Percentiles rank a stretch among this genome's conserved stretches.
These are phyloP conservation scores for Neofusicoccum sp. DNA, from an alignment of 2,329 filamentous ascomycete species.

Conservation along the genomic window DNA sequence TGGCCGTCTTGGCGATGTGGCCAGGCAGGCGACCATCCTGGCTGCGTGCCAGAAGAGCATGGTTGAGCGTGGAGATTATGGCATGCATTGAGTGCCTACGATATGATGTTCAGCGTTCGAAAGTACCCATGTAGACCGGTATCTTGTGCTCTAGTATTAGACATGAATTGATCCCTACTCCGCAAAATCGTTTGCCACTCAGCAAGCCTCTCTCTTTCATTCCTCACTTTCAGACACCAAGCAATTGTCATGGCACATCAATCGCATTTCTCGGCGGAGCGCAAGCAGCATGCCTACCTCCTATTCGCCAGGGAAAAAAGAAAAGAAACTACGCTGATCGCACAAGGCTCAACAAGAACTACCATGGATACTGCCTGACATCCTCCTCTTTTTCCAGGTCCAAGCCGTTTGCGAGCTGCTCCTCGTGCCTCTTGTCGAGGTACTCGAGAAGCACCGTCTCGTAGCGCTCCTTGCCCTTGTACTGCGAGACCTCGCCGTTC, in stretches of 20 bases:
- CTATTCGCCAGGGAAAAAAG: neutral
- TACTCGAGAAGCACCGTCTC: conserved; percentile 73
- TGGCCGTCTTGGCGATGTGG: conserved; percentile 59
- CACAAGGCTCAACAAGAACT: neutral
- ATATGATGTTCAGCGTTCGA: neutral
- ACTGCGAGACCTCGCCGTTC: conserved; percentile 74
- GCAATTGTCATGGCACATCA: too few species aligned
- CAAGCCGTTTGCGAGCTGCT: conserved; percentile 70
- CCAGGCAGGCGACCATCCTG: conserved; percentile 62
- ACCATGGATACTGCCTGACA: conserved; percentile 64
- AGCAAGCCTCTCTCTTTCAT: too few species aligned
- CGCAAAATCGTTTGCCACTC: neutral
- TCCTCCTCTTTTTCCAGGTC: conserved; percentile 64
- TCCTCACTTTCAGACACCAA: too few species aligned
- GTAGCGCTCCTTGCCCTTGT: conserved; percentile 79
- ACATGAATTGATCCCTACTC: neutral
- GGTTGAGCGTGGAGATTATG: conserved; percentile 32
- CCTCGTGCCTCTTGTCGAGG: conserved; percentile 71
- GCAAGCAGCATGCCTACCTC: neutral
- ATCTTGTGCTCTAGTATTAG: neutral
- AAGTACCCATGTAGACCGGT: conserved; percentile 1
- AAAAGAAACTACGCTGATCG: neutral
- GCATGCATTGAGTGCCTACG: conserved; percentile 3
- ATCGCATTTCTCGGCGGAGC: too few species aligned
- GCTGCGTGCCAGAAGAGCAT: conserved; percentile 56